Conservation (phyloP, 2,329 filamentous ascomycete genomes). For the Gnomoniopsis sp. region DNA sequence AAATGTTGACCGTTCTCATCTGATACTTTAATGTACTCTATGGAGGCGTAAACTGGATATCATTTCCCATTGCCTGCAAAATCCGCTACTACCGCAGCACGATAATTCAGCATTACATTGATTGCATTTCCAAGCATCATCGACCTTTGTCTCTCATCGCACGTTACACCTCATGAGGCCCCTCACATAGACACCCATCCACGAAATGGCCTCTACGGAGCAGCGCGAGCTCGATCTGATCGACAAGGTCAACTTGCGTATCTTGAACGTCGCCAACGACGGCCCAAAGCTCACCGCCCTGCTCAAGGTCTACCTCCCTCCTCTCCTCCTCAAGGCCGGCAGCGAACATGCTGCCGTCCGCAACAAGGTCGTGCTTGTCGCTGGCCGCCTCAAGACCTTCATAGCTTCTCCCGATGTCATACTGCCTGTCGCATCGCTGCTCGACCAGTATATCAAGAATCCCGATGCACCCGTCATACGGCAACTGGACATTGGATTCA, state of each 20-base stretch:
- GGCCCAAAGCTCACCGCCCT: constrained; percentile 79
- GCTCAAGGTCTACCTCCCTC: constrained; percentile 74
- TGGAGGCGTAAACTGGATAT: background rate
- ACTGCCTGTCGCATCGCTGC: constrained; percentile 76
- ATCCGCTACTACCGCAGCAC: too few relatives aligned
- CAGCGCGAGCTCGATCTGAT: constrained; percentile 77
- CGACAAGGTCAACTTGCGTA: constrained; percentile 80
- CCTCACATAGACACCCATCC: background rate
- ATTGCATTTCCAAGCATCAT: background rate
- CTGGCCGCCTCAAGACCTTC: constrained; percentile 51
- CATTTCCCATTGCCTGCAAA: background rate
- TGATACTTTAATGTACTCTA: background rate
- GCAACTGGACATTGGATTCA: constrained; percentile 84
- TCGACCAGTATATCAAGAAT: constrained; percentile 86
- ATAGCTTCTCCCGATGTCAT: constrained; percentile 59
- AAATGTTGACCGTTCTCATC: background rate
- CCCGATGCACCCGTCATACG: constrained; percentile 64
- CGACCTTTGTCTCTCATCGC: background rate
- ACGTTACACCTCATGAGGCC: background rate
- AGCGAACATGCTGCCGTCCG: constrained; percentile 79
- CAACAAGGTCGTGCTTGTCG: constrained; percentile 61
- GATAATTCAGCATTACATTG: too few relatives aligned
- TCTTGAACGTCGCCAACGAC: constrained; percentile 73
- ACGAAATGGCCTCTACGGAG: constrained; percentile 40
- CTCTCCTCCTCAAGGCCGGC: constrained; percentile 79